Percentiles rank a stretch among this genome's conserved stretches.
Evolutionary conservation across 257 asterid species (phyloP).

Genomic region (Cruciata laevipes): DNA sequence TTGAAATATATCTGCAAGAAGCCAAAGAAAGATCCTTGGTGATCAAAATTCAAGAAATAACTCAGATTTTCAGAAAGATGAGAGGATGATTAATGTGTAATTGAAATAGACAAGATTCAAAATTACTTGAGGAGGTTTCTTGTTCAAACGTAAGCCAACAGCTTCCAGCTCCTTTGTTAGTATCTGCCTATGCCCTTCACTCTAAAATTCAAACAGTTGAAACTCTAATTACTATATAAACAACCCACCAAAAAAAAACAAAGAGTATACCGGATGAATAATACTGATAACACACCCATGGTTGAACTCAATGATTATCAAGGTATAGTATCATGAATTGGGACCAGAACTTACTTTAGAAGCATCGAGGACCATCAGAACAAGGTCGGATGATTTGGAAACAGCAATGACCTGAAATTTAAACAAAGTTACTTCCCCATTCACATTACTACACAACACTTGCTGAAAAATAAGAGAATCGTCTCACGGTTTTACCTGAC

Average conservation of each 20-base stretch:
- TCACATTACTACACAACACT: not conserved
- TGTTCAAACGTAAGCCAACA: slow-evolving; percentile 95
- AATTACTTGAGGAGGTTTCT: slow-evolving; percentile 86
- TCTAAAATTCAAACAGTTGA: slow-evolving; percentile 38
- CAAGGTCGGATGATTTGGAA: slow-evolving; percentile 92
- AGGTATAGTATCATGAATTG: not conserved
- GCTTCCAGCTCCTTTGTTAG: slow-evolving; percentile 95
- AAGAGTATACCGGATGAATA: not conserved
- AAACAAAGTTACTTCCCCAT: slow-evolving; percentile 12
- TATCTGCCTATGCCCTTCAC: slow-evolving; percentile 99
- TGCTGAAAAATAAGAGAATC: not conserved
- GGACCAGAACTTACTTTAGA: slow-evolving; percentile 43
- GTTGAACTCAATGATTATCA: not conserved
- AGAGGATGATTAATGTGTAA: not conserved
- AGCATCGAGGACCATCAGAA: slow-evolving; percentile 75
- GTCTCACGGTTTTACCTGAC: slow-evolving; percentile 54
- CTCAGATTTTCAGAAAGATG: not conserved
- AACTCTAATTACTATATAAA: not conserved
- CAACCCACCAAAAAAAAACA: not conserved
- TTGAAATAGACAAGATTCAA: not conserved
- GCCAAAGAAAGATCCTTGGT: slow-evolving; percentile 3
- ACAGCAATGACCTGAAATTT: slow-evolving; percentile 81
- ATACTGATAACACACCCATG: not conserved
- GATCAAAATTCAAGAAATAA: not conserved
- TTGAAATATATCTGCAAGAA: slow-evolving; percentile 87